A percentile compares a stretch with the other conserved stretches of the same genome.
These are phyloP conservation scores for Neurospora sp. DNA, from an alignment of 2,329 filamentous ascomycete species.

Conservation along the genomic window DNA sequence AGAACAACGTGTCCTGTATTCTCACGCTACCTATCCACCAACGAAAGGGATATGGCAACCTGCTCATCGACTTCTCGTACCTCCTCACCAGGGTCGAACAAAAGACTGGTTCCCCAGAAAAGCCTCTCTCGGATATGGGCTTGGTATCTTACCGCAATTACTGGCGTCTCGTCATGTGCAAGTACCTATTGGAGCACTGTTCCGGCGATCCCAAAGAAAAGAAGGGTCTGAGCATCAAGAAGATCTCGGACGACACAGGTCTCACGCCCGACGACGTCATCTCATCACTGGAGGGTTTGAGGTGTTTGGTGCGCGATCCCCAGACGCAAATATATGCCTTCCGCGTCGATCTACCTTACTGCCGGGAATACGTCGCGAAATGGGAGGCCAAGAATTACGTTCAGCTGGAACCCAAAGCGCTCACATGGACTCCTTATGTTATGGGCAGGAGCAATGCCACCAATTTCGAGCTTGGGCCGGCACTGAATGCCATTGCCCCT, in stretches of 20 bases:
- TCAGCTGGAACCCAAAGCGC: conserved; percentile 64
- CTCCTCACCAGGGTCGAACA: conserved; percentile 85
- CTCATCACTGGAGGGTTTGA: conserved; percentile 80
- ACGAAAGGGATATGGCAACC: conserved; percentile 90
- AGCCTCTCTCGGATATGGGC: conserved; percentile 96
- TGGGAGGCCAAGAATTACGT: conserved; percentile 87
- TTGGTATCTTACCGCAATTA: conserved; percentile 95
- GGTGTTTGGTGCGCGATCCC: conserved; percentile 82
- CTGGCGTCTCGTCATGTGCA: conserved; percentile 83
- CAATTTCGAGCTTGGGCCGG: conserved; percentile 72
- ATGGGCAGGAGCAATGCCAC: conserved; percentile 82
- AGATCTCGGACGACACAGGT: conserved; percentile 79
- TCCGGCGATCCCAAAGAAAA: conserved; percentile 27
- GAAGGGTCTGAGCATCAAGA: conserved; percentile 47
- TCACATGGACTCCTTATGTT: conserved; percentile 94
- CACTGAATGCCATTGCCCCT: conserved; percentile 76
- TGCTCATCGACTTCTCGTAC: conserved; percentile 97
- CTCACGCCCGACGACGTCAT: conserved; percentile 96
- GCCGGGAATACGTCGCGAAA: conserved; percentile 75
- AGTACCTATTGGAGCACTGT: conserved; percentile 59
- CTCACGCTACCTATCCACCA: conserved; percentile 93
- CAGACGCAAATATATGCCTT: conserved; percentile 83
- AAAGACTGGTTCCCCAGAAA: conserved; percentile 93
- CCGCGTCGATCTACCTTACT: conserved; percentile 76
- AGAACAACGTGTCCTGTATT: conserved; percentile 97